Percentiles rank a stretch among this genome's conserved stretches.
Conservation (phyloP, 1,284 basidiomycete species). For the Puccinia triticina region DNA sequence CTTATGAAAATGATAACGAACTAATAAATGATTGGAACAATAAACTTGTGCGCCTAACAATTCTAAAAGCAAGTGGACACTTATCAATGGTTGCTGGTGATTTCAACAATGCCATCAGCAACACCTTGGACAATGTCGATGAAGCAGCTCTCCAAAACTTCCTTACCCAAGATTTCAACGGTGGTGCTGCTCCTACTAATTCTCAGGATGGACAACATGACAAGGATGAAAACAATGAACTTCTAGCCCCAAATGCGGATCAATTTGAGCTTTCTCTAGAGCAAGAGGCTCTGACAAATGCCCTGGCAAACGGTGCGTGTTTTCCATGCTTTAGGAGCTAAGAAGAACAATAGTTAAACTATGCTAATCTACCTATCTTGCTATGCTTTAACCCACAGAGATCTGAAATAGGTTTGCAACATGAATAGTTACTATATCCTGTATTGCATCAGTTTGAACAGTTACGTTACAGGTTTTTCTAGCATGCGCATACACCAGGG, state of each 20-base stretch:
- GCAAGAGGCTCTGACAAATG: background rate
- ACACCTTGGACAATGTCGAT: background rate
- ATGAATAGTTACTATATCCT: too few relatives aligned
- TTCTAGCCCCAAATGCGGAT: background rate
- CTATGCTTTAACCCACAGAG: too few relatives aligned
- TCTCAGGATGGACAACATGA: background rate
- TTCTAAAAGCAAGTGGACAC: background rate
- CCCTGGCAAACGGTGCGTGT: background rate
- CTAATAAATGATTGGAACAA: background rate
- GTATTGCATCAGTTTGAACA: too few relatives aligned
- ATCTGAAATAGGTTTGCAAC: too few relatives aligned
- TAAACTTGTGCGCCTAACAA: background rate
- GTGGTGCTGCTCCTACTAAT: background rate
- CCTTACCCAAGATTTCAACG: background rate
- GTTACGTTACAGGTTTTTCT: too few relatives aligned
- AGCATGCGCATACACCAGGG: too few relatives aligned
- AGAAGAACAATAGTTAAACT: too few relatives aligned
- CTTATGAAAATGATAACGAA: background rate
- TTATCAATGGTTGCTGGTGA: conserved; percentile 4
- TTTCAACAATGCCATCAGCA: conserved; percentile 5
- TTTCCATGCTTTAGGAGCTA: too few relatives aligned
- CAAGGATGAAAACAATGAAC: too few relatives aligned
- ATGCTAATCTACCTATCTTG: too few relatives aligned
- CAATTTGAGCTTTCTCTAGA: background rate
- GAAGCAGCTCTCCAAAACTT: background rate